A percentile compares a stretch with the other conserved stretches of the same genome.
phyloP scores from a whole-genome alignment of 1,139 yeast genomes.

The Debaryomyces fabryi region DNA sequence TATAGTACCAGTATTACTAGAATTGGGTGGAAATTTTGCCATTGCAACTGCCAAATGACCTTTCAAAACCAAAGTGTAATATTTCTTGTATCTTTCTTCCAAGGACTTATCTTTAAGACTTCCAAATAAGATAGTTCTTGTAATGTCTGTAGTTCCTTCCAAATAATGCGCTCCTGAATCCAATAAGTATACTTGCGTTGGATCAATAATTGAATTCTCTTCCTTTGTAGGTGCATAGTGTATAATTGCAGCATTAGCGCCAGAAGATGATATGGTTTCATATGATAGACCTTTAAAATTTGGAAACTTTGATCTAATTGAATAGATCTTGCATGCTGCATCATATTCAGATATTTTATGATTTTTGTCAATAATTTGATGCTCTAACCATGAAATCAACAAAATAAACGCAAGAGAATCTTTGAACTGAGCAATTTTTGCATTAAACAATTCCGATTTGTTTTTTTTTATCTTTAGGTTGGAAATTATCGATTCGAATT shows the following conservation, averaged over 20 bases:
- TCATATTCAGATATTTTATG: constrained; percentile 38
- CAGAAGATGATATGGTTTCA: constrained; percentile 57
- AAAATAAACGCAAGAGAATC: constrained; percentile 47
- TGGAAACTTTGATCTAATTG: constrained; percentile 44
- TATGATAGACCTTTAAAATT: constrained; percentile 56
- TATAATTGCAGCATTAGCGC: constrained; percentile 56
- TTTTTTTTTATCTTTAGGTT: constrained; percentile 43
- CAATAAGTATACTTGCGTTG: constrained; percentile 42
- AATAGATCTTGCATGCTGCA: constrained; percentile 45
- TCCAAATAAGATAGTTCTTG: constrained; percentile 53
- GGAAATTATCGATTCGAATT: constrained; percentile 37
- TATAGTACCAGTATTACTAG: constrained; percentile 42
- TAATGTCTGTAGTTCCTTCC: constrained; percentile 53
- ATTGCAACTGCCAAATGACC: constrained; percentile 59
- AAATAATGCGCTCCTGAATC: constrained; percentile 61
- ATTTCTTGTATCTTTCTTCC: constrained; percentile 34
- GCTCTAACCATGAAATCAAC: constrained; percentile 47
- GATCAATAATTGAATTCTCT: constrained; percentile 43
- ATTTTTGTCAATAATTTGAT: constrained; percentile 32
- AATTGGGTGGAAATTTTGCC: constrained; percentile 50
- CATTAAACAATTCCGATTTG: constrained; percentile 39
- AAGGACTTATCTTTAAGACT: constrained; percentile 17
- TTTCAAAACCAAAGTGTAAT: constrained; percentile 54
- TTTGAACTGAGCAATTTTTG: constrained; percentile 45
- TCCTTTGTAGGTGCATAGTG: constrained; percentile 57